phyloP scores from a whole-genome alignment of 2,329 filamentous ascomycete species.

The Venturia nashicola region DNA sequence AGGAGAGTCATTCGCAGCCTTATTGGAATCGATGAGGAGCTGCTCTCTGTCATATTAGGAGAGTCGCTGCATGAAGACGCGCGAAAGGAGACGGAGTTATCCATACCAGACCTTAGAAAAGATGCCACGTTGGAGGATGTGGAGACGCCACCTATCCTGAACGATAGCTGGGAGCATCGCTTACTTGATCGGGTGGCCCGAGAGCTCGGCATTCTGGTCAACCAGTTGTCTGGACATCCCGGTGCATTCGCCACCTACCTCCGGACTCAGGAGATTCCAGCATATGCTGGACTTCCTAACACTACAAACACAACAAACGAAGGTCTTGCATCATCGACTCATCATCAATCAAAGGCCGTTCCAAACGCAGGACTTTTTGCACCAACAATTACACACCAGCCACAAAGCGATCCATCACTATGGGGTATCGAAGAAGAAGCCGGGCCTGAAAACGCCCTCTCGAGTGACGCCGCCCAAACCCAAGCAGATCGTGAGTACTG shows the following conservation, averaged over 20 bases:
- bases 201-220: conserved; percentile 74
- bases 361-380: conserved; percentile 18
- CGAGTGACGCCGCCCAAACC: conserved; percentile 15
- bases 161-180: conserved; percentile 55
- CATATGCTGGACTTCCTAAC: conserved; percentile 64
- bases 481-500: conserved; percentile 64
- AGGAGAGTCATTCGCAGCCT: conserved; percentile 77
- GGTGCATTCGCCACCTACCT: conserved; percentile 79
- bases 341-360: conserved; percentile 15
- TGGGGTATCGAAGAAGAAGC: conserved; percentile 57
- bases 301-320: conserved; percentile 22
- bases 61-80: conserved; percentile 51
- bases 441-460: conserved; percentile 32
- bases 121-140: conserved; percentile 12
- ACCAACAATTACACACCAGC: conserved; percentile 12
- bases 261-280: conserved; percentile 43
- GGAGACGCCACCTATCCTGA: conserved; percentile 22
- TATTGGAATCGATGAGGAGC: conserved; percentile 77
- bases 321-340: not conserved
- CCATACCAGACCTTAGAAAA: conserved; percentile 4
- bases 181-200: conserved; percentile 74
- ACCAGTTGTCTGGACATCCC: conserved; percentile 74
- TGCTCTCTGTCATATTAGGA: conserved; percentile 78
- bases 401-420: conserved; percentile 38
- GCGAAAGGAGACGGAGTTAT: not conserved